Percentiles rank a stretch among this genome's conserved stretches.
Conservation (phyloP, 345 rosid genomes). For the Eutrema japonicum region DNA sequence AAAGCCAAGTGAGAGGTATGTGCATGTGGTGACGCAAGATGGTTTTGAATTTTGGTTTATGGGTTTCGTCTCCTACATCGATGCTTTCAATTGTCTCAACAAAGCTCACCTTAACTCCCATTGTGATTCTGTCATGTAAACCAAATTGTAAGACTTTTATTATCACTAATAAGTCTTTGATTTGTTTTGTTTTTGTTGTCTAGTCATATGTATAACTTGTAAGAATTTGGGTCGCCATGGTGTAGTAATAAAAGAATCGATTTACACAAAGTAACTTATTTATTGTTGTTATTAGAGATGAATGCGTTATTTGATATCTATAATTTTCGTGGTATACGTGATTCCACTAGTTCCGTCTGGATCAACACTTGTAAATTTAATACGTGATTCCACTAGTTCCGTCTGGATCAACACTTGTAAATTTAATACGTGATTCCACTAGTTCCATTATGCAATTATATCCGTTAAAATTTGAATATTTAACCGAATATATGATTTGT, state of each 20-base stretch:
- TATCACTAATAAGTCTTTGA: conserved; percentile 1
- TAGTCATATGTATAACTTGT: conserved; percentile 6
- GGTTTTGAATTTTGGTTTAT: conserved; percentile 85
- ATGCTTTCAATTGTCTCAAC: conserved; percentile 66
- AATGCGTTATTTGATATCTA: too few species aligned
- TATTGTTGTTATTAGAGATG: too few species aligned
- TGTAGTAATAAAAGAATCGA: conserved; percentile 8
- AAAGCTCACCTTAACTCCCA: conserved; percentile 47
- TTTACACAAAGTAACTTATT: not conserved
- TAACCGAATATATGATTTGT: too few species aligned
- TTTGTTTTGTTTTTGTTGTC: not conserved
- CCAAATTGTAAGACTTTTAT: conserved; percentile 1
- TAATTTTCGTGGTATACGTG: too few species aligned
- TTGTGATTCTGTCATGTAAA: conserved; percentile 15
- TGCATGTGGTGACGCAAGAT: conserved; percentile 60
- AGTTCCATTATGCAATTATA: too few species aligned
- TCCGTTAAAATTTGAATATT: too few species aligned
- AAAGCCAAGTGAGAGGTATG: conserved; percentile 66
- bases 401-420: too few species aligned
- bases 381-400: too few species aligned
- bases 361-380: too few species aligned
- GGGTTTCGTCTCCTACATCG: conserved; percentile 78
- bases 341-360: too few species aligned
- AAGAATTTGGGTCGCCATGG: conserved; percentile 1
- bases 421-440: too few species aligned